Percentiles rank a stretch among this genome's conserved stretches.
These are phyloP conservation scores for Trifolium repens DNA, from an alignment of 306 rosid species.

Conservation along the genomic window DNA sequence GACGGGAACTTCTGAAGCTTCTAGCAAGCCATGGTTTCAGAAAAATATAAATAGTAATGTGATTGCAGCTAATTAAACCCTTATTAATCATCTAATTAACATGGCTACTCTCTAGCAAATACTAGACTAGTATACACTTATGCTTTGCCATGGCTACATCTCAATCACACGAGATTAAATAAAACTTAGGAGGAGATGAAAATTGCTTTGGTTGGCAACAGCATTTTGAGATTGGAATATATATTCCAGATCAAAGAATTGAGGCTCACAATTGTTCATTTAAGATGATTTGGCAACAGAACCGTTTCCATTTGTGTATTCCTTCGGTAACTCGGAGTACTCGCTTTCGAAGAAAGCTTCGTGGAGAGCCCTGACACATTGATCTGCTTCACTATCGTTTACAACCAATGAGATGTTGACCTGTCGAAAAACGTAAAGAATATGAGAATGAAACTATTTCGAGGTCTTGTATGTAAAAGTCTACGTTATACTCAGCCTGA, in stretches of 20 bases:
- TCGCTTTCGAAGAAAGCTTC: slow-evolving; percentile 68
- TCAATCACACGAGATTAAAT: slow-evolving; percentile 27
- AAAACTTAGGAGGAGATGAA: slow-evolving; percentile 8
- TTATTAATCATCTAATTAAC: slow-evolving; percentile 26
- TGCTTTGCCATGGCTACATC: slow-evolving; percentile 35
- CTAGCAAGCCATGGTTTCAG: not conserved
- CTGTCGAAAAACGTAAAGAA: slow-evolving; percentile 50
- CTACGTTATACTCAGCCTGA: not conserved
- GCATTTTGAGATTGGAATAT: slow-evolving; percentile 43
- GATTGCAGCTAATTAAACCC: slow-evolving; percentile 32
- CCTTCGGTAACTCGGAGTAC: slow-evolving; percentile 42
- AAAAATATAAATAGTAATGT: slow-evolving; percentile 10
- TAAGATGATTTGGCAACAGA: slow-evolving; percentile 41
- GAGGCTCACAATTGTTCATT: slow-evolving; percentile 8
- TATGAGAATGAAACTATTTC: not conserved
- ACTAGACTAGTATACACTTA: slow-evolving; percentile 36
- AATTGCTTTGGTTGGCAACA: slow-evolving; percentile 32
- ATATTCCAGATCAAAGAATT: slow-evolving; percentile 2
- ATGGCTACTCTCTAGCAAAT: slow-evolving; percentile 15
- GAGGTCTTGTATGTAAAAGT: not conserved
- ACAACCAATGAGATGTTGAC: slow-evolving; percentile 91
- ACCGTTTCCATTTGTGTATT: slow-evolving; percentile 51
- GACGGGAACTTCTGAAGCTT: not conserved
- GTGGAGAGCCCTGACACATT: slow-evolving; percentile 81
- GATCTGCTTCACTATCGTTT: slow-evolving; percentile 81